Base-by-base conservation (phyloP, 768 basidiomycete genomes). In the Pleurotus sapidus region DNA sequence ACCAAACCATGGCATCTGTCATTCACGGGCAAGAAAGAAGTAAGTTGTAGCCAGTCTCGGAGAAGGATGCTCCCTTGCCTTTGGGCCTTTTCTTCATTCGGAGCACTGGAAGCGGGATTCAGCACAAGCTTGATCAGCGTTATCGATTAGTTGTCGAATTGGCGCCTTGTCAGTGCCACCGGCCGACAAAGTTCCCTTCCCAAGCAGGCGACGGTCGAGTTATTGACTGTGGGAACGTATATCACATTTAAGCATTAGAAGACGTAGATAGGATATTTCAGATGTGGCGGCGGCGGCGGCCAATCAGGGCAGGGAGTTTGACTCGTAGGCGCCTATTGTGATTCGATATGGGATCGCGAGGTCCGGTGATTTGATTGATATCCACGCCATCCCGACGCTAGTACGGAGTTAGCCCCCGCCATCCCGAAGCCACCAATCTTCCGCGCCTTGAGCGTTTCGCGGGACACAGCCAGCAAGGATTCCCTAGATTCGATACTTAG, bases 281-380 rank as follows among this genome's bases (percentile, higher is more conserved):
- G 51, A 53, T 53, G 51, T 53, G 51, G 51, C 51, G 51, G 51
- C 51, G 51, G 51, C 51, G 51, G 51, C 38, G 37, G 42, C 42
- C 15, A 43, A n/a, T 53, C 39, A 53, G 51, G 51, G 51, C 42
- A 40, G 39, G 12, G 23, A 40, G 20, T 37, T 37, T 48, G 51
- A 24, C 49, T 43, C 11, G 15, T n/a, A 20, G 51, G 51, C 51
- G 51, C 20, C 39, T 18, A 42, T 14, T 14, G 24, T 18, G 15
- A 18, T 37, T 20, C 38, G 30, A 17, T n/a, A 5, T 38, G 5
- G 49, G 49, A 17, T 37, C 30, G 27, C 27, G 23, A 17, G 14
- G 15, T 50, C 23, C n/a, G 38, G 38, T 50, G n/a, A 34, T 50
- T 53, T 20, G 30, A 30, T 39, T 53, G 34, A 43, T 43, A n/a